These are phyloP conservation scores for Tetrapisispora nanseiensis DNA, from an alignment of 805 yeast species.

Conservation along the genomic window DNA sequence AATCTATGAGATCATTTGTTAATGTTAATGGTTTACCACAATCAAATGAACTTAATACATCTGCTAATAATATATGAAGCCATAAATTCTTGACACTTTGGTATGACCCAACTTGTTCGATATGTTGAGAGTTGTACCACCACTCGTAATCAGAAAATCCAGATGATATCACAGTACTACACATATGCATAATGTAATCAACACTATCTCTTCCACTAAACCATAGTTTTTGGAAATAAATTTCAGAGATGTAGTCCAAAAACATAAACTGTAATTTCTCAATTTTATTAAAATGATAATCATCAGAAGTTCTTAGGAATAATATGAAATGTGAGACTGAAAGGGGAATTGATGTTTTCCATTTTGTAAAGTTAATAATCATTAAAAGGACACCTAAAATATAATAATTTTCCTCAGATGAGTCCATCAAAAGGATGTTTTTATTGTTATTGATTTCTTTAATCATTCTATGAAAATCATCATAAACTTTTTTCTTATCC, in stretches of 20 bases:
- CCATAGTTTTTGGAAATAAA: conserved; percentile 9
- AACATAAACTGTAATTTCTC: conserved; percentile 26
- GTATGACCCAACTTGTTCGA: conserved; percentile 10
- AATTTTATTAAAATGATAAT: conserved; percentile 16
- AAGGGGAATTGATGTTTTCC: conserved; percentile 12
- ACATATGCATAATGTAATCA: conserved; percentile 13
- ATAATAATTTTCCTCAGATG: conserved; percentile 14
- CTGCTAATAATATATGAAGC: conserved; percentile 20
- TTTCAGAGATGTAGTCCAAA: conserved; percentile 13
- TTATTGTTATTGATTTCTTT: neutral
- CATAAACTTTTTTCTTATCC: conserved; percentile 12
- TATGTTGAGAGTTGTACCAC: conserved; percentile 12
- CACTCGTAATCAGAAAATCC: conserved; percentile 18
- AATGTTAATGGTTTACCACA: conserved; percentile 22
- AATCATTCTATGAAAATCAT: conserved; percentile 7
- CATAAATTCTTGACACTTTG: conserved; percentile 9
- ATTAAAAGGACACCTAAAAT: conserved; percentile 18
- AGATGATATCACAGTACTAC: conserved; percentile 14
- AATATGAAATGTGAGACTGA: conserved; percentile 12
- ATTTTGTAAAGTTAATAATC: conserved; percentile 13
- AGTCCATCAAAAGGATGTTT: conserved; percentile 2
- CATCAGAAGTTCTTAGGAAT: conserved; percentile 13
- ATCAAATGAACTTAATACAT: conserved; percentile 21
- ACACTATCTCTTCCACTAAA: conserved; percentile 20
- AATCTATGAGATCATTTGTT: conserved; percentile 11